These are phyloP conservation scores for Lactifluus hygrophoroides DNA, from an alignment of 768 basidiomycete genomes.

Conservation along the genomic window DNA sequence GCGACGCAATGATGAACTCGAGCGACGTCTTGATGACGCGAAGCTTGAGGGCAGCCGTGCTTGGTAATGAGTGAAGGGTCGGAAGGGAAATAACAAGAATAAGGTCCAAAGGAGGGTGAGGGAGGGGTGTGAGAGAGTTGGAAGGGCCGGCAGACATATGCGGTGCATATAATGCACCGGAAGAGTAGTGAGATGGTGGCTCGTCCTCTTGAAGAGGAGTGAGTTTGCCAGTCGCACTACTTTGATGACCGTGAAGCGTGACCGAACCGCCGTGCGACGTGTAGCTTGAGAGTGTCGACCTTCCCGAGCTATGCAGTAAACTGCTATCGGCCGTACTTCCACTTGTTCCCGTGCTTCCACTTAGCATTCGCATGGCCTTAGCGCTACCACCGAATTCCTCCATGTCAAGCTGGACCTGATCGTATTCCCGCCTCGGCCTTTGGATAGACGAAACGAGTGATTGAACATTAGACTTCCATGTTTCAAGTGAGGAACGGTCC, in stretches of 20 bases:
- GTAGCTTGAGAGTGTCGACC: constrained; percentile 66
- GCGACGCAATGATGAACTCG: constrained; percentile 73
- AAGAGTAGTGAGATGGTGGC: constrained; percentile 7
- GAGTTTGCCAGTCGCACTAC: constrained; percentile 16
- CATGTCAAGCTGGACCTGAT: constrained; percentile 26
- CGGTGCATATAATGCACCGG: constrained; percentile 29
- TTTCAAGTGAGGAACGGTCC: constrained; percentile 79
- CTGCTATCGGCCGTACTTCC: constrained; percentile 54
- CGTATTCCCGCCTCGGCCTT: constrained; percentile 31
- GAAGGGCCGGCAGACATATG: constrained; percentile 67
- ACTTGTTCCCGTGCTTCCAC: constrained; percentile 56
- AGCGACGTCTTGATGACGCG: constrained; percentile 85
- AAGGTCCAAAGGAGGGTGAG: constrained; percentile 85
- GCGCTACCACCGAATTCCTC: constrained; percentile 75
- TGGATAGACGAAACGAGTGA: constrained; percentile 67
- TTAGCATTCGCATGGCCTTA: constrained; percentile 73
- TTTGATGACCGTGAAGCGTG: constrained; percentile 9
- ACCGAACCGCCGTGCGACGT: constrained; percentile 39
- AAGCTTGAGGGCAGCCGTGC: constrained; percentile 77
- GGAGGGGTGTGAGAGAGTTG: constrained; percentile 71
- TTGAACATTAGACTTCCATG: constrained; percentile 82
- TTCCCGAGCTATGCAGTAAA: constrained; percentile 49
- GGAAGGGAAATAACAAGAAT: constrained; percentile 89
- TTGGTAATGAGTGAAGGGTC: constrained; percentile 56
- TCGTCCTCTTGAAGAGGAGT: constrained; percentile 21